phyloP scores from a whole-genome alignment of 768 basidiomycete species.

The Boletus rubroflammeus region DNA sequence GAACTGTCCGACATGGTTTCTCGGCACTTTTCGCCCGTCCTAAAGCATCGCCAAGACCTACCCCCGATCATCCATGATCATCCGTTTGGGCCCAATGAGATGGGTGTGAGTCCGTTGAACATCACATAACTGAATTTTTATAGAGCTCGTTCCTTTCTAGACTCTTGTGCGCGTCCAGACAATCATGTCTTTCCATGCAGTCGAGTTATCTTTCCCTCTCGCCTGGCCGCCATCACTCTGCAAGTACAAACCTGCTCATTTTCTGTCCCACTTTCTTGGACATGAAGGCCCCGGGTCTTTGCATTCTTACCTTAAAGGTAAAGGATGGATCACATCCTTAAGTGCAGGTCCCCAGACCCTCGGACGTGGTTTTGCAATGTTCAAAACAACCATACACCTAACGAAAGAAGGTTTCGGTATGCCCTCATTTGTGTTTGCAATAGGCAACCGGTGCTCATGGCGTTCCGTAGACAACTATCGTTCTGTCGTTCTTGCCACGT shows the following conservation, averaged over 20 bases:
- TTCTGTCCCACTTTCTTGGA: conserved; percentile 79
- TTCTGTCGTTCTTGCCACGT: conserved; percentile 61
- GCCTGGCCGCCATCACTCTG: conserved; percentile 68
- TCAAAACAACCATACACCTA: conserved; percentile 77
- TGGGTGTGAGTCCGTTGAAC: conserved; percentile 51
- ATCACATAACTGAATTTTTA: conserved; percentile 2
- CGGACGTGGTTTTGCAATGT: conserved; percentile 83
- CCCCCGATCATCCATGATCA: conserved; percentile 65
- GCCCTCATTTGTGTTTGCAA: conserved; percentile 23
- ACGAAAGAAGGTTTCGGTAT: conserved; percentile 84
- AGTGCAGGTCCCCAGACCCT: conserved; percentile 66
- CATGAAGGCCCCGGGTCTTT: conserved; percentile 94
- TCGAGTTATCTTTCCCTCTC: conserved; percentile 82
- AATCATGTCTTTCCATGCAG: conserved; percentile 77
- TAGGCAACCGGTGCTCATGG: conserved; percentile 1
- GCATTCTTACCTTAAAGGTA: conserved; percentile 83
- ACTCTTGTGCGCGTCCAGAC: conserved; percentile 85
- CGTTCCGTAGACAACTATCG: conserved; percentile 57
- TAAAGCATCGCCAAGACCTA: conserved; percentile 58
- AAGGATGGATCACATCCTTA: conserved; percentile 81
- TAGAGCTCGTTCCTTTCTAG: conserved; percentile 35
- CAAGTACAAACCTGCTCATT: conserved; percentile 74
- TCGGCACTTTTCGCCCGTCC: conserved; percentile 67
- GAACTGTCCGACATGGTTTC: conserved; percentile 62
- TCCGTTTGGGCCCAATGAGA: conserved; percentile 69